Percentiles rank a stretch among this genome's conserved stretches.
Evolutionary conservation across 768 basidiomycete genomes (phyloP).

Genomic region (Leccinum rimulosum): DNA sequence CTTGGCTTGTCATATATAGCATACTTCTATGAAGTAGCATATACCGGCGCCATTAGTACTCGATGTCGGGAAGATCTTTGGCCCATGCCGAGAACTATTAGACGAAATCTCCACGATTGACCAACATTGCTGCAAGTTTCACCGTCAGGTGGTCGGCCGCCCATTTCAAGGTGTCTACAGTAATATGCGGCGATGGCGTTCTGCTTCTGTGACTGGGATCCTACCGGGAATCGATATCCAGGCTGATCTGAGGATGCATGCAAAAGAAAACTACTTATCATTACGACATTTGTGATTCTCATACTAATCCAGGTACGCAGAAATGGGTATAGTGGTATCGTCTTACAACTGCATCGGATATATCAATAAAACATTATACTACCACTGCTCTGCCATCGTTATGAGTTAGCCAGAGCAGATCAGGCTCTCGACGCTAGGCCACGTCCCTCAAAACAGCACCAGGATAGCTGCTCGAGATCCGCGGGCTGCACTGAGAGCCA

Average conservation of each 20-base stretch:
- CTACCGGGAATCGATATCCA: neutral
- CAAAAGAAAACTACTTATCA: neutral
- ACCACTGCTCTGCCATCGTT: neutral
- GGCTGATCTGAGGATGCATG: too few relatives aligned
- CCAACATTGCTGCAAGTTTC: neutral
- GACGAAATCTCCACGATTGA: too few relatives aligned
- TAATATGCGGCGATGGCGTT: neutral
- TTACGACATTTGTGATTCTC: neutral
- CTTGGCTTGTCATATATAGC: too few relatives aligned
- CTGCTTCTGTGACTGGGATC: neutral
- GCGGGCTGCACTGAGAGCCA: neutral
- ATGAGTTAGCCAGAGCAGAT: neutral
- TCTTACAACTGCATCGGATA: too few relatives aligned
- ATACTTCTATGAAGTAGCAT: too few relatives aligned
- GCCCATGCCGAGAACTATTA: too few relatives aligned
- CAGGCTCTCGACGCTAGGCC: neutral
- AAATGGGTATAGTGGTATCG: neutral
- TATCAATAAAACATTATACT: neutral
- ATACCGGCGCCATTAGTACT: too few relatives aligned
- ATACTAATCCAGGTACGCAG: neutral
- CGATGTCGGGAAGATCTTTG: too few relatives aligned
- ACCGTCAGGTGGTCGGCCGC: neutral
- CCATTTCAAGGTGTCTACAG: neutral
- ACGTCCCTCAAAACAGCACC: neutral
- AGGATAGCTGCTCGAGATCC: neutral